Evolutionary conservation across 2,329 filamentous ascomycete species (phyloP).

Genomic region (Cadophora sp.): DNA sequence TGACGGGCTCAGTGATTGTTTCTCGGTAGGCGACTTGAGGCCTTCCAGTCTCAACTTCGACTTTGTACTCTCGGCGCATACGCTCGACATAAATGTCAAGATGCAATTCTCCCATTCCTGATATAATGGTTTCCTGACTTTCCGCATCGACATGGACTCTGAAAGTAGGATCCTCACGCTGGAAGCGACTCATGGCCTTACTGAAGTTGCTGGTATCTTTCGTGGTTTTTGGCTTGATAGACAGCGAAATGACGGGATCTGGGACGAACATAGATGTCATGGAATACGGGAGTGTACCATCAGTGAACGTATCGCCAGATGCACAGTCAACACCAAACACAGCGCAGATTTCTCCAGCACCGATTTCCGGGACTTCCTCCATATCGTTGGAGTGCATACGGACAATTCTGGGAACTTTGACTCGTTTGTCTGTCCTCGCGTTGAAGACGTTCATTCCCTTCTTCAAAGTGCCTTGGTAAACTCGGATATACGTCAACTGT

Average conservation of each 20-base stretch:
- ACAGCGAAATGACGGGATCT: constrained; percentile 96
- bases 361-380: constrained; percentile 93
- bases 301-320: constrained; percentile 97
- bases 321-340: constrained; percentile 98
- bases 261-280: constrained; percentile 99
- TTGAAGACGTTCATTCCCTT: constrained; percentile 95
- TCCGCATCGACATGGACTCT: constrained; percentile 90
- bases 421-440: constrained; percentile 91
- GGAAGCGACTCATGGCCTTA: constrained; percentile 98
- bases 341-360: constrained; percentile 96
- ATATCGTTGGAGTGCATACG: constrained; percentile 99
- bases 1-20: constrained; percentile 79
- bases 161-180: constrained; percentile 98
- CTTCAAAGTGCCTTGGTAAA: constrained; percentile 90
- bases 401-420: constrained; percentile 95
- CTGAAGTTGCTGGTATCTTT: constrained; percentile 94
- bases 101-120: constrained; percentile 97
- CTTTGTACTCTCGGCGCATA: constrained; percentile 94
- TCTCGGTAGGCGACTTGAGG: constrained; percentile 97
- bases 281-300: constrained; percentile 87
- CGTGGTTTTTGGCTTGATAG: constrained; percentile 93
- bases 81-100: constrained; percentile 97
- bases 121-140: constrained; percentile 96
- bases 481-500: constrained; percentile 96
- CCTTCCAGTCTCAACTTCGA: constrained; percentile 94